Evolutionary conservation across 352 stramenopile genomes (phyloP).

Genomic region (Globisporangium iwayamae): DNA sequence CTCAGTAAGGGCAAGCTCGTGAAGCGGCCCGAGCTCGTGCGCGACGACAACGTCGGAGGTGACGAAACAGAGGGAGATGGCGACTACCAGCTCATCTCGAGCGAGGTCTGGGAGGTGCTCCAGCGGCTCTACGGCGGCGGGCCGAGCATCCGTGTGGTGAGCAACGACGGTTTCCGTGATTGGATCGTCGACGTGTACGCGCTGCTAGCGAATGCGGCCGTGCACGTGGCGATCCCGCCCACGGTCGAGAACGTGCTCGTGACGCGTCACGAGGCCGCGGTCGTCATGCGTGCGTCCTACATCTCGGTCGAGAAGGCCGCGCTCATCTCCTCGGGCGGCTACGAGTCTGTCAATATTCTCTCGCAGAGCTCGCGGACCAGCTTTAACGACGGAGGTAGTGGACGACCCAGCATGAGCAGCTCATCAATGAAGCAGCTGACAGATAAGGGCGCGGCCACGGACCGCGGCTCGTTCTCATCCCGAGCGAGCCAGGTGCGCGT

Average conservation of each 20-base stretch:
- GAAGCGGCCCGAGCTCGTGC: constrained; percentile 38
- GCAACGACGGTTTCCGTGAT: constrained; percentile 15
- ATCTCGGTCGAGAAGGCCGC: constrained; percentile 15
- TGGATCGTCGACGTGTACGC: constrained; percentile 47
- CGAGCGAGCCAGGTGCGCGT: constrained; percentile 12
- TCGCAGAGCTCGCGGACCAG: constrained; percentile 9
- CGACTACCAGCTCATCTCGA: constrained; percentile 61
- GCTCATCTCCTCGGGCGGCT: constrained; percentile 14
- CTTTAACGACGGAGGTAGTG: background rate
- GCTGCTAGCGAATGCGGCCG: constrained; percentile 22
- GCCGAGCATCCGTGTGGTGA: constrained; percentile 41
- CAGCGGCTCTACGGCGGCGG: constrained; percentile 63
- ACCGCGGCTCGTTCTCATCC: constrained; percentile 8
- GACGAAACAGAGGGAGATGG: constrained; percentile 18
- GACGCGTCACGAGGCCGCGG: constrained; percentile 33
- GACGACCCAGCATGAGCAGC: background rate
- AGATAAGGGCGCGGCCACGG: background rate
- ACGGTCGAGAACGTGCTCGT: constrained; percentile 47
- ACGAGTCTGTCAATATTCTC: constrained; percentile 4
- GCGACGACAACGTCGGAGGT: constrained; percentile 14
- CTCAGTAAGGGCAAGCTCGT: constrained; percentile 46
- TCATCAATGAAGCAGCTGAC: background rate
- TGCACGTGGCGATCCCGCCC: constrained; percentile 19
- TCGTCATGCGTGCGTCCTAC: constrained; percentile 18
- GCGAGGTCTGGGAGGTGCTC: constrained; percentile 73